Evolutionary conservation across 805 yeast species (phyloP).

Genomic region (Clavispora asparagi): DNA sequence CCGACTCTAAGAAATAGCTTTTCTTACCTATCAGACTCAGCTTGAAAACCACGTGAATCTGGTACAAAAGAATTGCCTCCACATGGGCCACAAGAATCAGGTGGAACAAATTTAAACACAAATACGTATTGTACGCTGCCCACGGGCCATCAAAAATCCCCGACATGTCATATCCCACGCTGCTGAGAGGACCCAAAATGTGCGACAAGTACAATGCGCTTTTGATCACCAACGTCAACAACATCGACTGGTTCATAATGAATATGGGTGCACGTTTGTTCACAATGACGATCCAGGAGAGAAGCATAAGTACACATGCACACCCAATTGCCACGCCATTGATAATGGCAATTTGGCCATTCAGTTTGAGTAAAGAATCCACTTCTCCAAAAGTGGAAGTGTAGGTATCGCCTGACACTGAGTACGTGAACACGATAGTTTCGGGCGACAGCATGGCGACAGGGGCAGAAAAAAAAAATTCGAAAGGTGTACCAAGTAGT

Average conservation of each 20-base stretch:
- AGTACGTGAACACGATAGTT: constrained; percentile 7
- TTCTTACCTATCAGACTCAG: constrained; percentile 45
- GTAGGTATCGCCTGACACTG: constrained; percentile 4
- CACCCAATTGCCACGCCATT: constrained; percentile 13
- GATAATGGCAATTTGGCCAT: constrained; percentile 6
- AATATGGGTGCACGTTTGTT: constrained; percentile 65
- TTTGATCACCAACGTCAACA: constrained; percentile 53
- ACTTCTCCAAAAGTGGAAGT: constrained; percentile 8
- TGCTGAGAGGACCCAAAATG: constrained; percentile 46
- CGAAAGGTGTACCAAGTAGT: no score
- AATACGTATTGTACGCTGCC: constrained; percentile 43
- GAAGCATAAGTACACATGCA: constrained; percentile 10
- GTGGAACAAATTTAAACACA: constrained; percentile 59
- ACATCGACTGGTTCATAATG: constrained; percentile 59
- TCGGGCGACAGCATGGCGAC: background rate
- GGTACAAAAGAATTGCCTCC: constrained; percentile 64
- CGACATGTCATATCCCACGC: constrained; percentile 40
- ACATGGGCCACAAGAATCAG: constrained; percentile 55
- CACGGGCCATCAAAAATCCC: constrained; percentile 23
- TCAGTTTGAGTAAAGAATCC: constrained; percentile 2
- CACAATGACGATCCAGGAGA: constrained; percentile 20
- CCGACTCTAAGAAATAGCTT: constrained; percentile 31
- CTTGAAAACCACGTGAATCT: constrained; percentile 65
- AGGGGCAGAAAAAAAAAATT: no score
- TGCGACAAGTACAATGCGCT: constrained; percentile 56